Evolutionary conservation across 208 protist genomes (phyloP).

Genomic region (Sergeia podlipaevii): DNA sequence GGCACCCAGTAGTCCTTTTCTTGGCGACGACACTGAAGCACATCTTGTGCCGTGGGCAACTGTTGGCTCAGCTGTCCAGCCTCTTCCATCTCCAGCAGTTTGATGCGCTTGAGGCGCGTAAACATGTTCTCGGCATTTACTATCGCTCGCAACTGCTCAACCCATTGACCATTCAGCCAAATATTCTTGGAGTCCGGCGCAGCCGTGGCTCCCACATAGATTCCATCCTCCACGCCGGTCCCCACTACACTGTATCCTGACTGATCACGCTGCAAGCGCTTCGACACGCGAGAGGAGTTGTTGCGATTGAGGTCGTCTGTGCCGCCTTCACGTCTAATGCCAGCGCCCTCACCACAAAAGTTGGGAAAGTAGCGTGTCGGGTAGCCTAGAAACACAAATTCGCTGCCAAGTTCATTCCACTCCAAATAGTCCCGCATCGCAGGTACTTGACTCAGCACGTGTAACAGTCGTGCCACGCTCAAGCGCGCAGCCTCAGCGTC

Average conservation of each 20-base stretch:
- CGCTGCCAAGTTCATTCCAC: slow-evolving; percentile 46
- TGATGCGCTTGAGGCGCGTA: slow-evolving; percentile 54
- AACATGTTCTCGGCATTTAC: slow-evolving; percentile 68
- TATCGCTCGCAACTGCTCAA: slow-evolving; percentile 58
- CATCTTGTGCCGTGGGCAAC: slow-evolving; percentile 48
- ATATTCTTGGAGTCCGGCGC: slow-evolving; percentile 73
- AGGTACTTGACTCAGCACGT: slow-evolving; percentile 72
- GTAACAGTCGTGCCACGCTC: slow-evolving; percentile 73
- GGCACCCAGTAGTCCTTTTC: slow-evolving; percentile 88
- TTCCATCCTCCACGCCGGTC: slow-evolving; percentile 78
- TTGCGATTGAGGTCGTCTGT: background rate
- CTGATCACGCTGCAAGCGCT: background rate
- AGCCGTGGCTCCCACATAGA: slow-evolving; percentile 58
- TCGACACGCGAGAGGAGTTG: background rate
- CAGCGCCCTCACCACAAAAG: background rate
- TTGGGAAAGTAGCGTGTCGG: slow-evolving; percentile 38
- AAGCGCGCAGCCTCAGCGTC: slow-evolving; percentile 53
- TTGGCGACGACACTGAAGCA: slow-evolving; percentile 62
- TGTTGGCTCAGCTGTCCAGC: slow-evolving; percentile 31
- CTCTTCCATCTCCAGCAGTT: slow-evolving; percentile 65
- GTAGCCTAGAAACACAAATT: slow-evolving; percentile 74
- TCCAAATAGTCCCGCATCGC: slow-evolving; percentile 45
- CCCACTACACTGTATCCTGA: background rate
- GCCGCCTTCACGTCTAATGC: background rate
- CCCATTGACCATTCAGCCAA: slow-evolving; percentile 78